Evolutionary conservation across 768 basidiomycete species (phyloP), one percentile per base, ranked within the genome.

Genomic region (Boletus patriciae): DNA sequence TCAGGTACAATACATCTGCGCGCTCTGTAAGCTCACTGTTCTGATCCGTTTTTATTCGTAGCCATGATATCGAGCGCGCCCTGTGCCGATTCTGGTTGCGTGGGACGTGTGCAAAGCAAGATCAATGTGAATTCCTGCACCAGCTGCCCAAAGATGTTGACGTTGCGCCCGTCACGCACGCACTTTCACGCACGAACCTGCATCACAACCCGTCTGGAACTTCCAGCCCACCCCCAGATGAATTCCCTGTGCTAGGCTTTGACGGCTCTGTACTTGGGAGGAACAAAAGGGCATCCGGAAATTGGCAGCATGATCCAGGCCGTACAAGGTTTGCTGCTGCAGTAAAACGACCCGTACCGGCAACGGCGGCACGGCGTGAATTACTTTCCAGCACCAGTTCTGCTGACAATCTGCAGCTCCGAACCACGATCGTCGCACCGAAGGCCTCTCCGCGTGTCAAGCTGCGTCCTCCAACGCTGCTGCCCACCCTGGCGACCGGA

Each of bases 11-110:
- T 27, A 45, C 10, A 49, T 47, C 18, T n/a, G 21, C 36, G 8
- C n/a, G 25, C 37, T 45, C 19, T 23, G 5, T 46, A 51, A 57
- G 13, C 4, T 23, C 54, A 37, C 42, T 48, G 25, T 51, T 21
- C 59, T 65, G 49, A 63, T 58, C 54, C 60, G 27, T 57, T 51
- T 51, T 40, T 52, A 47, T 52, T 52, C 62, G 4, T 62, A 97
- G 95, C 64, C 95, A 97, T 69, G 95, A 98, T 66, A 82, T 97
- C 4, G 95, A 98, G 71, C 84, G 95, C 41, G 95, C 95, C 2
- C 72, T 98, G 21, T 94, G 91, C 75, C 88, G 97, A 36, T 99
- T 99, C 78, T 99, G 97, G 97, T 81, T 99, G 31, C 84, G 95
- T 49, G 96, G 96, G 6, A 94, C 94, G 44, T 99, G 97, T 68